Evolutionary conservation across 345 rosid genomes (phyloP).

Genomic region (Acer campestre): DNA sequence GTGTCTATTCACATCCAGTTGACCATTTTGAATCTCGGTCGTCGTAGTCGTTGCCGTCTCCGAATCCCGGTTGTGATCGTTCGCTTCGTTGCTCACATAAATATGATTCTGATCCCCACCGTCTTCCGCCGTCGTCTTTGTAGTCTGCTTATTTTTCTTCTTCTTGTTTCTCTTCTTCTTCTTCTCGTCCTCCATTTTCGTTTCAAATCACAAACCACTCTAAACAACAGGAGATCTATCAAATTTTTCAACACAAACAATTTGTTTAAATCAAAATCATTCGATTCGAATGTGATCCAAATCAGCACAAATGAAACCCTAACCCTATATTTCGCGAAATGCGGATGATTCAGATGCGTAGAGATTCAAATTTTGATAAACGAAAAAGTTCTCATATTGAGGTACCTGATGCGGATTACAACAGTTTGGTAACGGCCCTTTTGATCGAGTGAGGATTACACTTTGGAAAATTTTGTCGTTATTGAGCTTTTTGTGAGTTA

Average conservation of each 20-base stretch:
- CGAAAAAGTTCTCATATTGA: not conserved
- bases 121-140: slow-evolving; percentile 27
- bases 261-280: not conserved
- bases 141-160: slow-evolving; percentile 56
- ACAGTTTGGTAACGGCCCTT: not conserved
- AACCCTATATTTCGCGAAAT: not conserved
- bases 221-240: not conserved
- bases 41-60: not conserved
- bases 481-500: not conserved
- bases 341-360: not conserved
- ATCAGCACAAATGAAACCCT: slow-evolving; percentile 10
- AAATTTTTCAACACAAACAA: not conserved
- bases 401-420: not conserved
- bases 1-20: slow-evolving; percentile 25
- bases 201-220: not conserved
- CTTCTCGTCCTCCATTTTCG: slow-evolving; percentile 65
- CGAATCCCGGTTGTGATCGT: slow-evolving; percentile 15
- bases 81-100: slow-evolving; percentile 29
- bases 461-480: not conserved
- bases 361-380: not conserved
- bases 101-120: slow-evolving; percentile 31
- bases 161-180: slow-evolving; percentile 68
- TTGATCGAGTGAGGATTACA: no score
- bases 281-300: not conserved
- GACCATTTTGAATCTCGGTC: slow-evolving; percentile 23